Base-by-base conservation (phyloP, 768 basidiomycete genomes). In the Lactarius pseudohatsudake region DNA sequence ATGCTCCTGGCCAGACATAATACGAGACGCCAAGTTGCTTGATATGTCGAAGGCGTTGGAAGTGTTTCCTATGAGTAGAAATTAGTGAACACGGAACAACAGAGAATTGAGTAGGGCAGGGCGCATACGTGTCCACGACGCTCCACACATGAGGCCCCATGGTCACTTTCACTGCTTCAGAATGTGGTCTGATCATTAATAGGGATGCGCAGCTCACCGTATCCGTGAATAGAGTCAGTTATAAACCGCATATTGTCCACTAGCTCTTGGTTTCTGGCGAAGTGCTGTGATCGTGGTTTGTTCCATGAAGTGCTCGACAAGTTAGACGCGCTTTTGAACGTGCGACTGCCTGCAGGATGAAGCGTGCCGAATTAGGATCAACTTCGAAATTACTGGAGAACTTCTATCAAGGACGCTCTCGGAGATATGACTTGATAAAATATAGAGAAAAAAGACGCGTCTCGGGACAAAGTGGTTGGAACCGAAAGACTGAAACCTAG, bases 1-100 rank as follows among this genome's bases (percentile, higher is more conserved):
- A 83, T 0, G 89, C 92, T 2, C 89, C 84, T 0, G 88, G 85
- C 84, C 89, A 94, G 34, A 94, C 89, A 68, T 84, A 85, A 69
- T 85, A 87, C 0, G 89, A 83, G 5, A 88, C 85, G 0, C 92
- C 92, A 9, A 94, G 85, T 72, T 94, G 92, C 69, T 93, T 92
- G 71, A 94, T 83, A 63, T 82, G 76, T 38, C 92, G 81, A 55
- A 94, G 79, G 2, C 92, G 82, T 71, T 94, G 92, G 71, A 94
- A 93, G 57, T 91, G 87, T 64, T 79, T 81, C 9, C 89, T 91
- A 18, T 10, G 40, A 47, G 20, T 4, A 40, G 26, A 67, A 30
- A 45, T 20, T 9, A 43, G n/a, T 34, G 34, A 54, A 53, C 8
- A 36, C 4, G 26, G 28, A 2, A 13, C 26, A 5, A 16, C 20